These are phyloP conservation scores for Mycena polygramma DNA, from an alignment of 768 basidiomycete species.

Conservation along the genomic window DNA sequence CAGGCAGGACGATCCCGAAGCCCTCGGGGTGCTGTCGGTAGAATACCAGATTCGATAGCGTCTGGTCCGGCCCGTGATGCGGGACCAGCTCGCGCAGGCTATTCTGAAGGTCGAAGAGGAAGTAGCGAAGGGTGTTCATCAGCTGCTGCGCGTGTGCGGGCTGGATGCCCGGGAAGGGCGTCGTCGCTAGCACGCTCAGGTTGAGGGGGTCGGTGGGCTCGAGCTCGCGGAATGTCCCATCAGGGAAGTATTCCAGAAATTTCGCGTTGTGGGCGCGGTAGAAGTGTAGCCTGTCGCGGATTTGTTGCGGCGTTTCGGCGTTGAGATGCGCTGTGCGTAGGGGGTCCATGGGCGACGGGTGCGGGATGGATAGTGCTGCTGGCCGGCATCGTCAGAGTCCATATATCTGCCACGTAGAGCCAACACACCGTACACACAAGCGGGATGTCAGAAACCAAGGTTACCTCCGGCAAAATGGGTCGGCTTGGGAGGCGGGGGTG, in stretches of 20 bases:
- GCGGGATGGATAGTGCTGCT: not conserved
- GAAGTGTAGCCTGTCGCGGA: slow-evolving; percentile 10
- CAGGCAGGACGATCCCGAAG: slow-evolving; percentile 18
- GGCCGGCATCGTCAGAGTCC: not conserved
- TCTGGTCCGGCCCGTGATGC: slow-evolving; percentile 25
- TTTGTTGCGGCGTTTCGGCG: slow-evolving; percentile 15
- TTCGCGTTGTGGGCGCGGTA: slow-evolving; percentile 29
- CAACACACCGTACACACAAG: slow-evolving; percentile 12
- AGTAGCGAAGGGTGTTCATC: slow-evolving; percentile 31
- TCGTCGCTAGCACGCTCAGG: slow-evolving; percentile 24
- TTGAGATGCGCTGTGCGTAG: slow-evolving; percentile 24
- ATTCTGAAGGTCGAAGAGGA: slow-evolving; percentile 35
- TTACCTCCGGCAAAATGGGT: not conserved
- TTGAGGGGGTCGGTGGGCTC: slow-evolving; percentile 12
- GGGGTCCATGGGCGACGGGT: slow-evolving; percentile 24
- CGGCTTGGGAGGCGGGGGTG: not conserved
- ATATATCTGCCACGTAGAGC: not conserved
- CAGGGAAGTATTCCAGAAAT: slow-evolving; percentile 31
- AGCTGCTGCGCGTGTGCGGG: slow-evolving; percentile 17
- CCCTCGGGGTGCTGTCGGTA: slow-evolving; percentile 20
- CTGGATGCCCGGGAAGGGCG: slow-evolving; percentile 13
- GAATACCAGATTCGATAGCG: slow-evolving; percentile 32
- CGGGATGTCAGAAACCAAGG: not conserved
- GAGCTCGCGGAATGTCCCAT: slow-evolving; percentile 27
- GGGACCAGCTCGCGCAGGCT: slow-evolving; percentile 21